A percentile compares a stretch with the other conserved stretches of the same genome.
Evolutionary conservation across 495 filamentous ascomycete genomes (phyloP).

Genomic region (Penicillium verhagenii): DNA sequence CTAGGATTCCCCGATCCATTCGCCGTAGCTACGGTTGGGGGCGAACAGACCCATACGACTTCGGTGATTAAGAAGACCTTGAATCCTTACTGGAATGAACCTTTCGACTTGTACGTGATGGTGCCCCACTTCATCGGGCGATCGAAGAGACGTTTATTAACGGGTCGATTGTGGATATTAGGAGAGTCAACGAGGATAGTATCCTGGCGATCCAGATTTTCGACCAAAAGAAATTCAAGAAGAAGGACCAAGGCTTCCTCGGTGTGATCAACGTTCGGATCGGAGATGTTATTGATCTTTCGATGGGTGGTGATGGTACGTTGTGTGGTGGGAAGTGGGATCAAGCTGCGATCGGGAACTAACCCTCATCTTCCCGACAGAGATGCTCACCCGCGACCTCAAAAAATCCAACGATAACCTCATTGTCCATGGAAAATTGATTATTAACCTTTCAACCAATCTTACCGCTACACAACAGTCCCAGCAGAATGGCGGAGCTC

Average conservation of each 20-base stretch:
- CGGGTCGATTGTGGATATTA: conserved; percentile 32
- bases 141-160: conserved; percentile 19
- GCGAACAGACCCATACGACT: conserved; percentile 95
- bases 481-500: conserved; percentile 39
- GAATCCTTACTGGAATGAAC: conserved; percentile 99
- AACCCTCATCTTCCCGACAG: conserved; percentile 33
- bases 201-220: conserved; percentile 98
- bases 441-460: conserved; percentile 92
- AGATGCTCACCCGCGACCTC: conserved; percentile 98
- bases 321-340: conserved; percentile 15
- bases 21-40: conserved; percentile 92
- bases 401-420: conserved; percentile 99
- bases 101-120: conserved; percentile 82
- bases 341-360: conserved; percentile 4
- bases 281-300: conserved; percentile 87
- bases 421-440: conserved; percentile 95
- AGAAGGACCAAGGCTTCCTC: conserved; percentile 98
- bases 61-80: conserved; percentile 94
- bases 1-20: conserved; percentile 96
- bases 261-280: conserved; percentile 97
- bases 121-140: background rate
- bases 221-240: conserved; percentile 99
- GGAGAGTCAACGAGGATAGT: conserved; percentile 85
- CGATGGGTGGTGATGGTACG: conserved; percentile 87
- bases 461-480: conserved; percentile 58